Evolutionary conservation across 768 basidiomycete species (phyloP), one percentile per base, ranked within the genome.

Genomic region (Tulasnella sp.): DNA sequence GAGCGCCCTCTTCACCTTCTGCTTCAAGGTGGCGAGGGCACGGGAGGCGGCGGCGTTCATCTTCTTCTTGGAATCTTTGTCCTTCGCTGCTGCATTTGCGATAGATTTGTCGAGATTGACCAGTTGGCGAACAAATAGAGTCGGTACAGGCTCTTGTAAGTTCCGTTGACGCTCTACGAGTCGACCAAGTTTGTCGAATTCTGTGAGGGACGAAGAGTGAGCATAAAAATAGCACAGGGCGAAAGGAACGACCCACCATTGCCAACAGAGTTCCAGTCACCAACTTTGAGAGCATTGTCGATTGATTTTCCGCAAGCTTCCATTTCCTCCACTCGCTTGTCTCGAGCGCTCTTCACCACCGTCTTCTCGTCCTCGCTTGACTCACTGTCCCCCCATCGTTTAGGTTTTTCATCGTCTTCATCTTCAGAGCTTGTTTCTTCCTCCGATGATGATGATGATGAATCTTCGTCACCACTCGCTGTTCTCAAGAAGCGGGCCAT

Each of bases 1-100:
- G 77, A 87, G 82, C 13, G 92, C 88, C 86, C 96, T 99, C 86
- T 93, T 96, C 77, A 98, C 88, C 84, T 96, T 98, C 85, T 99
- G 97, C 86, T 96, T 98, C 91, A 98, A 93, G n/a, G 93, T 93
- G 74, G 95, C 98, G 80, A 99, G 88, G 2, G 96, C 95, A 82
- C 94, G 96, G 55, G 95, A 93, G 82, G 96, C 96, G 80, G 89
- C 92, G 1, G 95, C 93, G 81, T 96, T 97, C 92, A 96, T 94
- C 86, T 98, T 98, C 86, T 98, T 98, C 86, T 93, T 93, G 13
- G 94, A 91, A 79, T 92, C 91, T 84, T 96, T 97, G 84, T 98
- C 96, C 84, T 96, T 97, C 13, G 91, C 86, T 61, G 93, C 85
- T 7, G 94, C 90, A 35, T 84, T 86, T 81, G 90, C 92, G 81